Evolutionary conservation across 192 early-diverging fungal species (phyloP).

Genomic region (Chytriomyces confervae): DNA sequence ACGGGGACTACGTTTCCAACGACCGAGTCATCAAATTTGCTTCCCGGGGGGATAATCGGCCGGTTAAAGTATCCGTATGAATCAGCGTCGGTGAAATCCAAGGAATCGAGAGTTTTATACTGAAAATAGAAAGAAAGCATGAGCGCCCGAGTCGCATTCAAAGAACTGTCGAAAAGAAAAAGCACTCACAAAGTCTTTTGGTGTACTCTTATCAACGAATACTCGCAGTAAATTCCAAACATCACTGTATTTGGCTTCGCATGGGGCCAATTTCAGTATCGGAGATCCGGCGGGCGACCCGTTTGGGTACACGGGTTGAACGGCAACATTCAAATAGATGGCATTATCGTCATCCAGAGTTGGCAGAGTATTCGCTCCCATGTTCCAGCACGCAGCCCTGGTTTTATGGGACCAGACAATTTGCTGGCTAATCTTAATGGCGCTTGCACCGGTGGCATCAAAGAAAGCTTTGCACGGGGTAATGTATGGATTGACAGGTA

Average conservation of each 20-base stretch:
- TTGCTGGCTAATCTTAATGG: conserved; percentile 1
- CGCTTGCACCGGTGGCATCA: conserved; percentile 21
- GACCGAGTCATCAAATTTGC: neutral
- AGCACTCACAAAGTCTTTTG: conserved; percentile 16
- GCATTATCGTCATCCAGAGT: neutral
- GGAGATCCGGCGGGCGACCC: conserved; percentile 31
- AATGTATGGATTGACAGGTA: conserved; percentile 18
- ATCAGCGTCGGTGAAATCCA: neutral
- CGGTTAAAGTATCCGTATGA: conserved; percentile 34
- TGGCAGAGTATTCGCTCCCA: conserved; percentile 25
- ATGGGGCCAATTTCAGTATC: conserved; percentile 15
- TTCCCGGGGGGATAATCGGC: conserved; percentile 32
- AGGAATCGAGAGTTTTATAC: conserved; percentile 22
- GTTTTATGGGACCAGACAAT: conserved; percentile 28
- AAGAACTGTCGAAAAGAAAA: neutral
- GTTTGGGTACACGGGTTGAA: conserved; percentile 32
- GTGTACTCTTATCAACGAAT: conserved; percentile 6
- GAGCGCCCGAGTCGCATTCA: neutral
- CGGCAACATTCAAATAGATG: conserved; percentile 22
- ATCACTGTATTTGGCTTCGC: conserved; percentile 27
- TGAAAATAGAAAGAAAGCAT: neutral
- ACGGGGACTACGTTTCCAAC: conserved; percentile 3
- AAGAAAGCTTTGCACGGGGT: conserved; percentile 14
- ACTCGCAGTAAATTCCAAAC: conserved; percentile 29
- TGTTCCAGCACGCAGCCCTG: conserved; percentile 34